These are phyloP conservation scores for Wickerhamiella parazyma DNA, from an alignment of 805 yeast species.

Conservation along the genomic window DNA sequence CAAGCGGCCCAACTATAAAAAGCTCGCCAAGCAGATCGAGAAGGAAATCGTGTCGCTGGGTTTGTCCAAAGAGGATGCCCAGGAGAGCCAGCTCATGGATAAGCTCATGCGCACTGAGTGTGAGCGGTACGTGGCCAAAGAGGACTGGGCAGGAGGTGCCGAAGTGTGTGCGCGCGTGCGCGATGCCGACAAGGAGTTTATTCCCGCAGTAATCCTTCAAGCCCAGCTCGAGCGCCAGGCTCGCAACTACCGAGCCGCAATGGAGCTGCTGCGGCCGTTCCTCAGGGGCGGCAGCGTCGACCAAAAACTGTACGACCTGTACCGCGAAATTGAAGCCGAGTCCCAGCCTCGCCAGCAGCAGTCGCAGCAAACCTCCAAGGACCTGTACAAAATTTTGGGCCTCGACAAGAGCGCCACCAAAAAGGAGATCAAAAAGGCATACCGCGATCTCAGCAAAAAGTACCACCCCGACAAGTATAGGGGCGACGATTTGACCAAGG, in stretches of 20 bases:
- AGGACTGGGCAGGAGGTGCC: constrained; percentile 20
- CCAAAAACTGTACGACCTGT: constrained; percentile 16
- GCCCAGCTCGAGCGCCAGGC: constrained; percentile 19
- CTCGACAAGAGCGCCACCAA: constrained; percentile 54
- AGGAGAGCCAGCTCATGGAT: constrained; percentile 16
- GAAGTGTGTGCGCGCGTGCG: constrained; percentile 21
- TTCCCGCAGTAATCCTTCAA: constrained; percentile 22
- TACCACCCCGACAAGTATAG: constrained; percentile 89
- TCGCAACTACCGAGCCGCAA: constrained; percentile 21
- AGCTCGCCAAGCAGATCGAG: constrained; percentile 8
- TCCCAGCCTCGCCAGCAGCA: constrained; percentile 23
- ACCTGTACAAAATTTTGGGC: constrained; percentile 69
- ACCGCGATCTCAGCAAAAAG: constrained; percentile 60
- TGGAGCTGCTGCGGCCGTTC: constrained; percentile 13
- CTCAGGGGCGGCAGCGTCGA: constrained; percentile 14
- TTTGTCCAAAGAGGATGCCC: constrained; percentile 10
- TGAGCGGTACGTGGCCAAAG: constrained; percentile 16
- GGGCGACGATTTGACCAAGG: constrained; percentile 44
- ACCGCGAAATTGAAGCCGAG: constrained; percentile 19
- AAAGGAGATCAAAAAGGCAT: constrained; percentile 64
- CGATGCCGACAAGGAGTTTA: constrained; percentile 19
- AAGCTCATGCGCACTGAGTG: constrained; percentile 18
- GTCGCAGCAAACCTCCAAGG: constrained; percentile 32
- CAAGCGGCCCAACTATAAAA: constrained; percentile 12
- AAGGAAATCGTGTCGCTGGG: constrained; percentile 10